Evolutionary conservation across 140 eudicot genomes (phyloP).

Genomic region (Cichorium intybus): DNA sequence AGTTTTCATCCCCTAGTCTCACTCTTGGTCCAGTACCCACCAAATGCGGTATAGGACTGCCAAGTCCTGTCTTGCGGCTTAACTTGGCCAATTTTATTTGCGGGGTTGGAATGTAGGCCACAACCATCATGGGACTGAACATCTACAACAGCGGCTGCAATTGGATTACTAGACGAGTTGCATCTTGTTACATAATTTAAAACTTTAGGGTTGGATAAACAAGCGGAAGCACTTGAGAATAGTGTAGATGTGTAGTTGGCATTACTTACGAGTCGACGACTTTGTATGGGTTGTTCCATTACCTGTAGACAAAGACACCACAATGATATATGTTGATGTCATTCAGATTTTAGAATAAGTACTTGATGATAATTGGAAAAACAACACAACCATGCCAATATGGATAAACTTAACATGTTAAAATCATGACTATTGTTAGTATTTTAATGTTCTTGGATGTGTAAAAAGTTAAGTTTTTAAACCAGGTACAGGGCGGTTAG

Average conservation of each 20-base stretch:
- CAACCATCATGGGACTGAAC: conserved; percentile 99
- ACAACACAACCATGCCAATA: background rate
- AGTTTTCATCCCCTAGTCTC: too few species aligned
- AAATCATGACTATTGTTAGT: too few species aligned
- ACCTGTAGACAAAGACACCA: conserved; percentile 62
- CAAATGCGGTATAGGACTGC: too few species aligned
- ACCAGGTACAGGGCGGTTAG: too few species aligned
- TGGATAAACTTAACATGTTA: too few species aligned
- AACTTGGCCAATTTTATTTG: background rate
- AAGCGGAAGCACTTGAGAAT: conserved; percentile 71
- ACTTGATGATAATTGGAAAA: background rate
- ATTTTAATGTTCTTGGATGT: too few species aligned
- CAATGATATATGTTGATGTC: conserved; percentile 44
- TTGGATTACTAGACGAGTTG: conserved; percentile 74
- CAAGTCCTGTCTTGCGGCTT: too few species aligned
- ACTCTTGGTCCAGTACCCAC: too few species aligned
- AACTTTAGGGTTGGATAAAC: conserved; percentile 54
- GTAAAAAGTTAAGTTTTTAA: too few species aligned
- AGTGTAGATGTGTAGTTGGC: conserved; percentile 62
- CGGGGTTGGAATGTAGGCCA: conserved; percentile 51
- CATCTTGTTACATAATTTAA: conserved; percentile 55
- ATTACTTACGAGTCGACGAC: conserved; percentile 68
- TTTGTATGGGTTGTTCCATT: conserved; percentile 90
- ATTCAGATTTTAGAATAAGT: background rate
- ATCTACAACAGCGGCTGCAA: conserved; percentile 95